These are phyloP conservation scores for Neoboletus subvelutipes DNA, from an alignment of 768 basidiomycete genomes.

Conservation along the genomic window DNA sequence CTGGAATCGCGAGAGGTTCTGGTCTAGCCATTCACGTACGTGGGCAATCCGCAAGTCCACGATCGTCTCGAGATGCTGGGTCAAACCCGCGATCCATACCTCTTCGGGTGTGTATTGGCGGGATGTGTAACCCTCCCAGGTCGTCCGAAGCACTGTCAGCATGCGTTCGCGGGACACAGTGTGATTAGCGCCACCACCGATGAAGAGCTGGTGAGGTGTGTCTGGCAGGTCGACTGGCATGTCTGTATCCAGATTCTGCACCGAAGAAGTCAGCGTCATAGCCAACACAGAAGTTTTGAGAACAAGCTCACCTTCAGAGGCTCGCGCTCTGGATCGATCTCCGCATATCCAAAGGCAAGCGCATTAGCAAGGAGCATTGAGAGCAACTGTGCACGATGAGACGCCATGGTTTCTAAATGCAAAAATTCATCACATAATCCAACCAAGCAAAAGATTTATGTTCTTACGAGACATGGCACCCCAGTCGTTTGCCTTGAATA, in stretches of 20 bases:
- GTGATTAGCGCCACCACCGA: constrained; percentile 20
- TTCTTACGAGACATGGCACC: constrained; percentile 58
- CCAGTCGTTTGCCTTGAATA: constrained; percentile 59
- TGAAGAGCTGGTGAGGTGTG: constrained; percentile 37
- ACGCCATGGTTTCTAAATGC: constrained; percentile 44
- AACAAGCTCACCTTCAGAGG: constrained; percentile 44
- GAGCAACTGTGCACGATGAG: constrained; percentile 49
- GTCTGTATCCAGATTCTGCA: constrained; percentile 55
- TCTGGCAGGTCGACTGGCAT: constrained; percentile 38
- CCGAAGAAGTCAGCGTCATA: background rate
- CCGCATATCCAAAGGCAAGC: constrained; percentile 46
- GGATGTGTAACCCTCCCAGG: constrained; percentile 18
- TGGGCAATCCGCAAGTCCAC: constrained; percentile 45
- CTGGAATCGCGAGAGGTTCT: constrained; percentile 50
- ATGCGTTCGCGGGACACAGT: constrained; percentile 15
- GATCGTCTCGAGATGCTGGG: constrained; percentile 37
- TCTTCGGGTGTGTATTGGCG: constrained; percentile 25
- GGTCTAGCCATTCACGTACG: constrained; percentile 50
- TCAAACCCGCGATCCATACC: constrained; percentile 41
- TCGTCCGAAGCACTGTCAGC: constrained; percentile 13
- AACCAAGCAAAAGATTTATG: fast-evolving
- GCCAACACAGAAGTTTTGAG: fast-evolving
- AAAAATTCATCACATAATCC: background rate
- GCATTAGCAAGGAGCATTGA: constrained; percentile 45
- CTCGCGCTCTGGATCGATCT: constrained; percentile 45